Percentiles rank a stretch among this genome's conserved stretches.
Evolutionary conservation across 768 basidiomycete genomes (phyloP).

Genomic region (Leccinum sublutescens): DNA sequence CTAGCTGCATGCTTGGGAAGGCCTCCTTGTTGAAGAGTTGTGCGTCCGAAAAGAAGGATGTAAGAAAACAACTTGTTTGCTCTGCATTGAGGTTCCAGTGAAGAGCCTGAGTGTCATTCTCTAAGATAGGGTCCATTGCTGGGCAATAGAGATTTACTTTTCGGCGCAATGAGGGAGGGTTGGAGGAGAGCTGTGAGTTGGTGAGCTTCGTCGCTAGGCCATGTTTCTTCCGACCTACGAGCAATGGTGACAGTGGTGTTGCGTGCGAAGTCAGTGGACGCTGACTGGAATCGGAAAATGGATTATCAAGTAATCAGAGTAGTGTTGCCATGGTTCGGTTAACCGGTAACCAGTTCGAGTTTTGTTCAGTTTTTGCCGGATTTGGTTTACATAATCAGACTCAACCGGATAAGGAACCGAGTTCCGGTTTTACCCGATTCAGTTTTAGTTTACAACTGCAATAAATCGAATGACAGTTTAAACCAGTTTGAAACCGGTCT

Average conservation of each 20-base stretch:
- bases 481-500: no score
- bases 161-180: background rate
- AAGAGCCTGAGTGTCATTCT: background rate
- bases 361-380: no score
- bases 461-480: no score
- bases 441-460: no score
- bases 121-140: background rate
- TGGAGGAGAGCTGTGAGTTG: background rate
- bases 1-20: background rate
- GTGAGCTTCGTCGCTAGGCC: background rate
- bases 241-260: background rate
- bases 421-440: no score
- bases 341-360: no score
- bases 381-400: no score
- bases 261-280: background rate
- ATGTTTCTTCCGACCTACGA: background rate
- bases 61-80: background rate
- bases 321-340: no score
- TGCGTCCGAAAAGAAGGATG: background rate
- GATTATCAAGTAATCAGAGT: background rate
- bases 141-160: background rate
- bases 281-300: background rate
- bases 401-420: no score
- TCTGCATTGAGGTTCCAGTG: background rate
- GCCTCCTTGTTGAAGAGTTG: background rate